Conservation (phyloP, 2,329 filamentous ascomycete genomes). For the Purpureocillium lavendulum region DNA sequence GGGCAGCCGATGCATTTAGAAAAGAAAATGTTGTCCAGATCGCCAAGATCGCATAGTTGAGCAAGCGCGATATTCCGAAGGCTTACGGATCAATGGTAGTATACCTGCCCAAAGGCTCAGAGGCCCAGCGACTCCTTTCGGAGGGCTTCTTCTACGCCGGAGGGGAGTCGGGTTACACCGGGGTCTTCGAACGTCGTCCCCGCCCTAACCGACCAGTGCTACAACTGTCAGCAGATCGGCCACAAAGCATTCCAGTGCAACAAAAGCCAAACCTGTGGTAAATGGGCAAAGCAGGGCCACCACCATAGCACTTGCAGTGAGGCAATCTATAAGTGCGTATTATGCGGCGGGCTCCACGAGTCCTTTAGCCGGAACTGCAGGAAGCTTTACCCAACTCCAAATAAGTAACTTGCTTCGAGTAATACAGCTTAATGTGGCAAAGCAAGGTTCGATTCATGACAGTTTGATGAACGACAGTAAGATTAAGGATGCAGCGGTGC, state of each 20-base stretch:
- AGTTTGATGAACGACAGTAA: constrained; percentile 12
- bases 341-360: constrained; percentile 10
- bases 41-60: constrained; percentile 16
- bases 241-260: no score
- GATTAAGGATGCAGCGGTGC: constrained; percentile 6
- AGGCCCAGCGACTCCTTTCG: constrained; percentile 9
- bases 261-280: constrained; percentile 11
- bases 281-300: constrained; percentile 11
- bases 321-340: constrained; percentile 9
- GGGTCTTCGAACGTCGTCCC: constrained; percentile 11
- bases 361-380: constrained; percentile 13
- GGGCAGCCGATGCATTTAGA: constrained; percentile 9
- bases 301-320: constrained; percentile 10
- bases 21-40: constrained; percentile 14
- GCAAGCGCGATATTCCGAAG: constrained; percentile 12
- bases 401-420: constrained; percentile 12
- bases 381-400: constrained; percentile 9
- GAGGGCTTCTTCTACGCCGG: constrained; percentile 14
- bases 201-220: constrained; percentile 18
- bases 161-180: constrained; percentile 11
- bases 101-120: constrained; percentile 10
- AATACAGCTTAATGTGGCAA: constrained; percentile 10
- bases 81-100: constrained; percentile 16
- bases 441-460: constrained; percentile 8
- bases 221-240: no score